Evolutionary conservation across 1,284 basidiomycete genomes (phyloP), one percentile per base, ranked within the genome.

Genomic region (Kwoniella shivajii): DNA sequence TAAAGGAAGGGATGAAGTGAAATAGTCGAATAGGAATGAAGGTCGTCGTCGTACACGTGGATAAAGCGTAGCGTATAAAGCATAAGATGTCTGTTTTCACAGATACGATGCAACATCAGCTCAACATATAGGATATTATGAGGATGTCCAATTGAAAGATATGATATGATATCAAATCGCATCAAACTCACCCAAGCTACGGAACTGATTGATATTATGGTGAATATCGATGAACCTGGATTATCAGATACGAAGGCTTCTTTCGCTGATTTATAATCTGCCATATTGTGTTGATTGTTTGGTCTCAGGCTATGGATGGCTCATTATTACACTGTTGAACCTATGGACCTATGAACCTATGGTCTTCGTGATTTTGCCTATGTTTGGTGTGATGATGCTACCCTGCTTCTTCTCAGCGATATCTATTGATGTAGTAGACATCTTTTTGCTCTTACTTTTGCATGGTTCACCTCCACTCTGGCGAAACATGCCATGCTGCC

Each of bases 161-260:
- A 52, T 43, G 31, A 49, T 53, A 42, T 53, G 55, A n/a, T n/a
- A n/a, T n/a, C n/a, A n/a, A n/a, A n/a, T n/a, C n/a, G n/a, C n/a
- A n/a, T n/a, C n/a, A 56, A 57, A 80, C 88, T 78, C 64, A 92
- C 89, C 72, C 92, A 71, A 3, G 87, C 87, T 4, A 86, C 86
- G 5, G 84, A 69, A 22, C 86, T 90, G 31, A 95, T 79, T 41
- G 84, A 64, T 72, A 93, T 92, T 69, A 96, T 82, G 68, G 88
- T 86, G 2, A 77, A 78, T 10, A 96, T 81, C 4, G 86, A 85
- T 0, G 89, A 89, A 2, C 94, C 94, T 2, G 83, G 84, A 76
- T 84, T 85, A 42, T 87, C 86, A 16, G 90, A 87, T 44, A 94
- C 89, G 70, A 93, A 98, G 0, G 85, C 86, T 80, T 94, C 89